Conservation (phyloP, 148 eudicot species). For the Camellia lanceoleosa region DNA sequence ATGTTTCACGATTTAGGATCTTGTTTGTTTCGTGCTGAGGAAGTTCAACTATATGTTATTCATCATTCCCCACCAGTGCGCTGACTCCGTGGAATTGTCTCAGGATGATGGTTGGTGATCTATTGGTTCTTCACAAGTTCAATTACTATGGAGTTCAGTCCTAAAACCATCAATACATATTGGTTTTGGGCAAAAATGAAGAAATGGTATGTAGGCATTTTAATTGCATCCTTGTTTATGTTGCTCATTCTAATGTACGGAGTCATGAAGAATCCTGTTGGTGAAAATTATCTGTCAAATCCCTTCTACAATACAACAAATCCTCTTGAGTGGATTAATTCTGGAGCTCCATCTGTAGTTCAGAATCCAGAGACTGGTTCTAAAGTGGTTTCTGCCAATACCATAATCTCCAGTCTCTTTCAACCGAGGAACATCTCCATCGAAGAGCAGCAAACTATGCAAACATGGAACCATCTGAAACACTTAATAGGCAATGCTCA, state of each 20-base stretch:
- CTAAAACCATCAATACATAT: neutral
- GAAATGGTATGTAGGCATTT: constrained; percentile 66
- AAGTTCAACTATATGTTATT: neutral
- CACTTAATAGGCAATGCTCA: constrained; percentile 56
- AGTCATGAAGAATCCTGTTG: constrained; percentile 47
- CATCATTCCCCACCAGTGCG: neutral
- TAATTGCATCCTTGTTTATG: constrained; percentile 61
- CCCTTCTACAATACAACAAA: constrained; percentile 42
- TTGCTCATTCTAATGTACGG: constrained; percentile 54
- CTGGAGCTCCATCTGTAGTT: constrained; percentile 54
- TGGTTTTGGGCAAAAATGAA: constrained; percentile 60
- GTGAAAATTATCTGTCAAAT: constrained; percentile 40
- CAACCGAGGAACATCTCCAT: constrained; percentile 57
- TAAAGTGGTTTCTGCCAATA: constrained; percentile 52
- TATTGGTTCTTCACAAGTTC: neutral
- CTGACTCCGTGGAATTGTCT: neutral
- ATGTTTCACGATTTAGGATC: neutral
- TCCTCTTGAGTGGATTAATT: constrained; percentile 72
- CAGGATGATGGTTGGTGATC: neutral
- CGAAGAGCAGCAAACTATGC: constrained; percentile 60
- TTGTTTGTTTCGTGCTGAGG: neutral
- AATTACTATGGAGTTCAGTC: neutral
- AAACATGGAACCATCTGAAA: constrained; percentile 77
- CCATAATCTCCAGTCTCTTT: constrained; percentile 50
- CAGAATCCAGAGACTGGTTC: constrained; percentile 43